phyloP scores from a whole-genome alignment of 2,329 filamentous ascomycete genomes.

The Cadophora luteo-olivacea region DNA sequence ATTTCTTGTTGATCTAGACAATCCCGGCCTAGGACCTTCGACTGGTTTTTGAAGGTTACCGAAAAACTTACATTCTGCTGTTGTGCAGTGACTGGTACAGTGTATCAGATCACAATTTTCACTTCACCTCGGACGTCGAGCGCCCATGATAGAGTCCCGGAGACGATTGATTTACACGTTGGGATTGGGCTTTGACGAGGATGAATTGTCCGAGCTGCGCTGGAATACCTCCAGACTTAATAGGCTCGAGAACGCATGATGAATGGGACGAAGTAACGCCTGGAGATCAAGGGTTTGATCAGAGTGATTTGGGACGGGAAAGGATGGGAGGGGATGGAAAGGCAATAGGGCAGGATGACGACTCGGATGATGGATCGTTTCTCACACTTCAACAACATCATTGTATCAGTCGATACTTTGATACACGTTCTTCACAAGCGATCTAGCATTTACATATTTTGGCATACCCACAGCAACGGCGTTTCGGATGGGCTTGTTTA shows the following conservation, averaged over 20 bases:
- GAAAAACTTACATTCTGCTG: constrained; percentile 33
- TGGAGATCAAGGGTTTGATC: constrained; percentile 19
- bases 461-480: constrained; percentile 38
- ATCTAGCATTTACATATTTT: constrained; percentile 27
- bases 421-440: constrained; percentile 10
- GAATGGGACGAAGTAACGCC: constrained; percentile 13
- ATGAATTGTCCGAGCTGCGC: constrained; percentile 27
- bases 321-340: constrained; percentile 11
- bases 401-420: constrained; percentile 9
- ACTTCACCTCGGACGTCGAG: constrained; percentile 34
- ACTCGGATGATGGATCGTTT: constrained; percentile 12
- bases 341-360: constrained; percentile 21
- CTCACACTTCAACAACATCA: constrained; percentile 11
- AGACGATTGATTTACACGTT: constrained; percentile 29
- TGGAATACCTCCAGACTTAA: constrained; percentile 27
- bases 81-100: constrained; percentile 29
- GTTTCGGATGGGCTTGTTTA: constrained; percentile 33
- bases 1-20: constrained; percentile 83
- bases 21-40: constrained; percentile 25
- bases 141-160: constrained; percentile 30
- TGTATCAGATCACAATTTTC: constrained; percentile 28
- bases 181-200: constrained; percentile 18
- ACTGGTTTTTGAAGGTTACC: constrained; percentile 33
- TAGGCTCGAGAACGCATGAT: constrained; percentile 21
- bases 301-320: constrained; percentile 11